Percentiles rank a stretch among this genome's conserved stretches.
Conservation (phyloP, 345 rosid species). For the Dipteronia sinensis region DNA sequence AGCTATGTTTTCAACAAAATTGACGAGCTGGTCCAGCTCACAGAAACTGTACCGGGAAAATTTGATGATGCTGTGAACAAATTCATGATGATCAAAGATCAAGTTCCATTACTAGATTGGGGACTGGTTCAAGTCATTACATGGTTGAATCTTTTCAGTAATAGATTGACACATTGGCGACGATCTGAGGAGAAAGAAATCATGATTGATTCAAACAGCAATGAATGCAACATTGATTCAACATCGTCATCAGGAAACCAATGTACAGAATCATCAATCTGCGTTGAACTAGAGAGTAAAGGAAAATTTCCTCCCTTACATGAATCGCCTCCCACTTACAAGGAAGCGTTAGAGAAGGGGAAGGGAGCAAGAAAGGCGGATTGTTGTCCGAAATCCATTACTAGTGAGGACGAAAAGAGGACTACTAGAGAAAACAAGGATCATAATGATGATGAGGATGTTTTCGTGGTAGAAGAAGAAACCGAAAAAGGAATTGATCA, state of each 20-base stretch:
- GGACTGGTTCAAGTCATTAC: constrained; percentile 32
- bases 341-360: constrained; percentile 59
- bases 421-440: not conserved
- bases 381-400: too few species aligned
- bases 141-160: constrained; percentile 42
- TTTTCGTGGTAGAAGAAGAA: not conserved
- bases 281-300: not conserved
- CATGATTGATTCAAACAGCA: constrained; percentile 36
- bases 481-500: not conserved
- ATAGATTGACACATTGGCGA: constrained; percentile 32
- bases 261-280: constrained; percentile 4
- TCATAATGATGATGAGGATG: not conserved
- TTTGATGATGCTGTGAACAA: constrained; percentile 37
- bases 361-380: constrained; percentile 23
- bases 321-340: constrained; percentile 22
- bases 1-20: constrained; percentile 42
- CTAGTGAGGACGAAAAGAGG: not conserved
- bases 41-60: constrained; percentile 56
- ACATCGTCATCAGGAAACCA: not conserved
- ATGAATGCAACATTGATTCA: constrained; percentile 24
- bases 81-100: constrained; percentile 32
- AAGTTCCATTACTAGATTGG: constrained; percentile 38
- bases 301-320: not conserved
- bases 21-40: constrained; percentile 32
- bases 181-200: constrained; percentile 60